These are phyloP conservation scores for Rhexocercosporidium sp. DNA, from an alignment of 2,329 filamentous ascomycete genomes.

Conservation along the genomic window DNA sequence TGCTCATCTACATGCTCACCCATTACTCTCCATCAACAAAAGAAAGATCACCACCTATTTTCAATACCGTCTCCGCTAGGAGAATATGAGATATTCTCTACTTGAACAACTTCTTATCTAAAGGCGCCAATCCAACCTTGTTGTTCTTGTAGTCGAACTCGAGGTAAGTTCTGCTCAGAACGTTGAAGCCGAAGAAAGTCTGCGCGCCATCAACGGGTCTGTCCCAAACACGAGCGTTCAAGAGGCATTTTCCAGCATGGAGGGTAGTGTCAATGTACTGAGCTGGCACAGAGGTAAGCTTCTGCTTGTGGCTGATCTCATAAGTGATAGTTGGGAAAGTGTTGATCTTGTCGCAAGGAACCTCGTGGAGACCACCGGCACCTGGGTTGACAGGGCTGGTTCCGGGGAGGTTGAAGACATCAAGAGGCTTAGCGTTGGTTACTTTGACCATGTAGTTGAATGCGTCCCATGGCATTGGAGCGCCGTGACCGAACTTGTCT, in stretches of 20 bases:
- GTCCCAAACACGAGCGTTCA: constrained; percentile 21
- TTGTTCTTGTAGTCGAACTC: constrained; percentile 21
- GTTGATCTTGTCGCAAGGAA: constrained; percentile 15
- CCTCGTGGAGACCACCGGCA: constrained; percentile 11
- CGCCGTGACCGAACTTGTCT: constrained; percentile 21
- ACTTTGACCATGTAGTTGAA: constrained; percentile 14
- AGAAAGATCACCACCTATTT: background rate
- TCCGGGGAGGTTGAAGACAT: constrained; percentile 19
- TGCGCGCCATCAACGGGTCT: constrained; percentile 20
- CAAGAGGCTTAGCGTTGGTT: constrained; percentile 12
- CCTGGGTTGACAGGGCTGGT: constrained; percentile 20
- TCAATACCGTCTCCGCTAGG: background rate
- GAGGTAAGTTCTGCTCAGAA: constrained; percentile 19
- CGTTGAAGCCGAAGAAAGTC: constrained; percentile 22
- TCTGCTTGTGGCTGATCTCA: constrained; percentile 18
- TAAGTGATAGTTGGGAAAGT: constrained; percentile 17
- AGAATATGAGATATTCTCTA: background rate
- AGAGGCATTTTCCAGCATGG: constrained; percentile 14
- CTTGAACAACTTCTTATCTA: constrained; percentile 16
- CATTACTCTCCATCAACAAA: constrained; percentile 3
- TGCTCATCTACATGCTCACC: background rate
- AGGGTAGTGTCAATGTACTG: constrained; percentile 20
- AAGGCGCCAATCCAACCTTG: constrained; percentile 14
- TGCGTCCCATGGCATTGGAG: constrained; percentile 18
- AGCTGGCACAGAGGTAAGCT: constrained; percentile 4